phyloP scores from a whole-genome alignment of 495 filamentous ascomycete genomes.

The Penicillium egyptiacum region DNA sequence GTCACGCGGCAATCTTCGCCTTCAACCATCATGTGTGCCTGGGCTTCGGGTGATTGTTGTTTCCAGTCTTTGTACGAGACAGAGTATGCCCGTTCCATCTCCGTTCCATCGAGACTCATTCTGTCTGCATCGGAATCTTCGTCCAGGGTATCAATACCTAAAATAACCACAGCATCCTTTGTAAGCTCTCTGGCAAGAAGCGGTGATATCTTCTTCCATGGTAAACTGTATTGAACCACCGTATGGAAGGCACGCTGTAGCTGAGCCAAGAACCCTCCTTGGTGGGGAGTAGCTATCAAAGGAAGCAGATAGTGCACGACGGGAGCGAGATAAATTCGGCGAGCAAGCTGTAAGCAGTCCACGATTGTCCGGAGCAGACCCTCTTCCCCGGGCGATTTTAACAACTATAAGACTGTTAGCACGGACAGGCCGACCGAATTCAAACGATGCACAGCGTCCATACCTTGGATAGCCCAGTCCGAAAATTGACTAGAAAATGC shows the following conservation, averaged over 20 bases:
- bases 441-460: not conserved
- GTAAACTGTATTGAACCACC: slow-evolving; percentile 64
- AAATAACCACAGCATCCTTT: slow-evolving; percentile 52
- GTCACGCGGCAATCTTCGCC: slow-evolving; percentile 36
- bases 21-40: slow-evolving; percentile 39
- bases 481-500: slow-evolving; percentile 51
- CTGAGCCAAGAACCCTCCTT: slow-evolving; percentile 43
- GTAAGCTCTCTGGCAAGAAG: slow-evolving; percentile 55
- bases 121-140: slow-evolving; percentile 21
- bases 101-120: slow-evolving; percentile 36
- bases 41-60: slow-evolving; percentile 27
- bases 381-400: slow-evolving; percentile 25
- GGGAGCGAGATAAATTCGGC: slow-evolving; percentile 48
- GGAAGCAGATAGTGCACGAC: slow-evolving; percentile 43
- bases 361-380: slow-evolving; percentile 42
- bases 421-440: not conserved
- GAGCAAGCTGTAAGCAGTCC: slow-evolving; percentile 43
- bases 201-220: slow-evolving; percentile 47
- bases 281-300: slow-evolving; percentile 26
- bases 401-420: slow-evolving; percentile 30
- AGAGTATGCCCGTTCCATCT: slow-evolving; percentile 38
- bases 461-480: slow-evolving; percentile 41
- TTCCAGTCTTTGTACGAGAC: slow-evolving; percentile 44
- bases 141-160: slow-evolving; percentile 51
- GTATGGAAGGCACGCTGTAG: slow-evolving; percentile 63